Evolutionary conservation across 306 rosid genomes (phyloP), one percentile per base, ranked within the genome.

Genomic region (Hylodesmum podocarpum): DNA sequence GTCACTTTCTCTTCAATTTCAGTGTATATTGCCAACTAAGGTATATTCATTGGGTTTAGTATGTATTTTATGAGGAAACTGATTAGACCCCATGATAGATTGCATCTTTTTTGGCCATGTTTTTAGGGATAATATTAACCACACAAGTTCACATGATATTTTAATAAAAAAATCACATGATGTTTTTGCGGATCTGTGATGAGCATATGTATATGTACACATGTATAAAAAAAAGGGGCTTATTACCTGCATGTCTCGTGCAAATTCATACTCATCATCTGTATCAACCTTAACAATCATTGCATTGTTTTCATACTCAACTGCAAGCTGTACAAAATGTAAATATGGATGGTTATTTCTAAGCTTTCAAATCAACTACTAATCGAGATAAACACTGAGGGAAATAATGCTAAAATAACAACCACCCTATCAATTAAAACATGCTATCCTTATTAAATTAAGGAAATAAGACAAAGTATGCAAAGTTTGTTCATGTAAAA

Each of bases 211-310:
- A 40, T 62, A 47, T 66, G 68, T 39, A 34, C 58, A 59, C 8
- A 54, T 37, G n/a, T 13, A 37, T 16, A 80, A 14, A 59, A 13
- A 57, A 41, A 67, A 55, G 47, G 51, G 71, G 73, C n/a, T 31
- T 7, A 29, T 59, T 79, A 94, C 98, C 96, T 94, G 98, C 98
- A 94, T 94, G 77, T 91, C 97, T 0, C 88, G 90, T 1, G 96
- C 89, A 49, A 94, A 94, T 76, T 94, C 91, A 39, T 91, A 94
- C 83, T 91, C 97, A 4, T 91, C 91, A 70, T 95, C 98, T 6
- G 97, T 95, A 72, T 92, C 98, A 63, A 95, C 97, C 86, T 95
- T 92, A 22, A 95, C 78, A 76, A 95, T 83, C 66, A 83, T 29
- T 9, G 87, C 93, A 53, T 85, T 90, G 58, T 62, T 54, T 67